Base-by-base conservation (phyloP, 495 filamentous ascomycete genomes). In the Aspergillus ostianus region DNA sequence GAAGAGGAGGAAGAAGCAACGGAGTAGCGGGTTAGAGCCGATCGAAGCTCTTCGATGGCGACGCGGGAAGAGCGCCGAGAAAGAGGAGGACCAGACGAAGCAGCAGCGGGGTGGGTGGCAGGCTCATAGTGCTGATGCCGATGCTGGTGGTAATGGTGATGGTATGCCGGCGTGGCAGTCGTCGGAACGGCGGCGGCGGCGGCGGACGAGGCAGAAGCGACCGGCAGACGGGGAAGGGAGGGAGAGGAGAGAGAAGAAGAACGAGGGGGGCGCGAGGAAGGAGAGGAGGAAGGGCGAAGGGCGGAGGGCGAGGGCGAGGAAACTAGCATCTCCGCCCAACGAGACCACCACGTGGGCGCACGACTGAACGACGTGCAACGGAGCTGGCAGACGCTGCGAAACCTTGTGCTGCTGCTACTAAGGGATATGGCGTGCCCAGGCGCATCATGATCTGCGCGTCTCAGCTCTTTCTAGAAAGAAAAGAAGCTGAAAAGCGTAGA, bases 21-120 rank as follows among this genome's bases (percentile, higher is more conserved):
- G 55, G 77, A 70, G 62, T 80, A 75, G 30, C 70, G 69, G 46
- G 72, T 79, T 62, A 80, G 51, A 57, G 77, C 77, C 51, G 77
- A 73, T 19, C 77, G 77, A 36, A 80, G 71, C 68, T 80, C 77
- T 67, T 80, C 76, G 69, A 80, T 76, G 63, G 75, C 75, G 65
- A 77, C 53, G 57, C 74, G 77, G 36, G 76, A 76, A 32, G 70
- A 76, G 55, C 69, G 70, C 55, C 70, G 72, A 63, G 70, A 72
- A 51, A 61, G 67, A 64, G 72, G 64, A 27, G 12, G 15, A 72
- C 68, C 61, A 73, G 61, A 63, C 69, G 72, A 68, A 56, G 50
- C 64, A 63, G 60, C 49, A 57, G 63, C 53, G 17, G 57, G 59
- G 59, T 60, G 65, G 51, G 64, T 60, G 58, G 62, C 57, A 62